Evolutionary conservation across 352 stramenopile genomes (phyloP), one percentile per base, ranked within the genome.

Genomic region (Globisporangium solare): DNA sequence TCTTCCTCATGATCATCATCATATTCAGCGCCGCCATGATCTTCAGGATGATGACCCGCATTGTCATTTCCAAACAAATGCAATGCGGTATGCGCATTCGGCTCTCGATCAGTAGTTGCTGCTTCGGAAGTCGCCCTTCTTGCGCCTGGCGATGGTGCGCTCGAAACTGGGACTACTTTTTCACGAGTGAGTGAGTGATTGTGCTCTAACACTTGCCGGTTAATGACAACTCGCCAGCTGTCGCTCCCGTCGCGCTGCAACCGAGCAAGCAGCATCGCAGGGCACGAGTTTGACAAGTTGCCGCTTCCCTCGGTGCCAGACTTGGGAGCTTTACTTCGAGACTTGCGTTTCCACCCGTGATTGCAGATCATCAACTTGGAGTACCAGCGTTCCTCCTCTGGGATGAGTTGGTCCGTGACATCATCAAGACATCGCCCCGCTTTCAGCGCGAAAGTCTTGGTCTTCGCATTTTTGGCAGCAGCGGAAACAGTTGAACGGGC

Each of bases 291-390:
- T 2, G 54, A 13, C 12, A 47, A 45, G 18, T 21, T 58, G 27
- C 5, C 51, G 15, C 18, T 31, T 27, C 48, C 47, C 7, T 47
- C 47, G 2, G 22, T 45, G 51, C 49, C 47, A 18, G 47, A 46
- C n/a, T 63, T 51, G 7, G 48, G 12, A 8, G 48, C 52, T 37
- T 86, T 85, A 47, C 67, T 76, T 6, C 79, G 69, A 11, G 67
- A 74, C 67, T 83, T 79, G 22, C 81, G 77, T 51, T 87, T 87
- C 81, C 81, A 89, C 0, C 81, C 81, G 49, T 86, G 77, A 7
- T 74, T 85, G 54, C 81, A 92, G 46, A 89, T 89, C 18, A 89
- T 53, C 60, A 92, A 58, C 63, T 92, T 92, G 1, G 79, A 89
- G 43, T 83, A 88, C 81, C 81, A 92, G 35, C 84, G 86, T 46